A percentile compares a stretch with the other conserved stretches of the same genome.
Evolutionary conservation across 2,329 filamentous ascomycete genomes (phyloP).

Genomic region (Beauveria sp.): DNA sequence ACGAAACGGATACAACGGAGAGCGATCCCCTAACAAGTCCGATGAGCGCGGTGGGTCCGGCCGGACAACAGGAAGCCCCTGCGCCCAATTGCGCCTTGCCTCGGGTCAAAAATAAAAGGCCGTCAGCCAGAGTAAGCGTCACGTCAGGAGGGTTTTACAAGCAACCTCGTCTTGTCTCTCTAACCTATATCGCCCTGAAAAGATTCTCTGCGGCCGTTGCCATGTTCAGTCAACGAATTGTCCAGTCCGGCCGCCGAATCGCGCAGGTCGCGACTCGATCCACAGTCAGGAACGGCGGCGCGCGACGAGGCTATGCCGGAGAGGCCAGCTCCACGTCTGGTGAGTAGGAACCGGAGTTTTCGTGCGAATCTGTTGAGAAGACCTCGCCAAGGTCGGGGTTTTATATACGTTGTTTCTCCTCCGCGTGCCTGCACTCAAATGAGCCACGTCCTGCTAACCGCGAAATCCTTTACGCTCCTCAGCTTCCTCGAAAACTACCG

Average conservation of each 20-base stretch:
- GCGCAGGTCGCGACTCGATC: slow-evolving; percentile 16
- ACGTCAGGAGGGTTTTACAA: background rate
- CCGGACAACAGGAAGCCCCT: background rate
- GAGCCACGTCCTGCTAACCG: background rate
- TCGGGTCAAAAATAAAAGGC: background rate
- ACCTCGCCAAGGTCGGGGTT: background rate
- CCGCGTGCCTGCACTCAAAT: background rate
- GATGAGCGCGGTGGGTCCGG: background rate
- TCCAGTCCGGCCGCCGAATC: slow-evolving; percentile 19
- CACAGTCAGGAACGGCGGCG: slow-evolving; percentile 10
- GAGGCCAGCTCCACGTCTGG: slow-evolving; percentile 16
- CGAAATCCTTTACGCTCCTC: background rate
- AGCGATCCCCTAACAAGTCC: slow-evolving; percentile 1
- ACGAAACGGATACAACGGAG: background rate
- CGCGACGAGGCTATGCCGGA: slow-evolving; percentile 19
- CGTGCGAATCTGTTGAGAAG: slow-evolving; percentile 1
- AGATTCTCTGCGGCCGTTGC: background rate
- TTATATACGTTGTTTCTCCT: background rate
- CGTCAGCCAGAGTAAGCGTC: background rate
- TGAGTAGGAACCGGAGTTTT: slow-evolving; percentile 14
- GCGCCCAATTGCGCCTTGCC: background rate
- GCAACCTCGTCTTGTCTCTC: background rate
- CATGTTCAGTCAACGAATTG: slow-evolving; percentile 19
- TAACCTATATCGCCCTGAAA: background rate
- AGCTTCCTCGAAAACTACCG: background rate